Conservation (phyloP, 2,329 filamentous ascomycete genomes). For the Phaeosphaeriaceae sp. region DNA sequence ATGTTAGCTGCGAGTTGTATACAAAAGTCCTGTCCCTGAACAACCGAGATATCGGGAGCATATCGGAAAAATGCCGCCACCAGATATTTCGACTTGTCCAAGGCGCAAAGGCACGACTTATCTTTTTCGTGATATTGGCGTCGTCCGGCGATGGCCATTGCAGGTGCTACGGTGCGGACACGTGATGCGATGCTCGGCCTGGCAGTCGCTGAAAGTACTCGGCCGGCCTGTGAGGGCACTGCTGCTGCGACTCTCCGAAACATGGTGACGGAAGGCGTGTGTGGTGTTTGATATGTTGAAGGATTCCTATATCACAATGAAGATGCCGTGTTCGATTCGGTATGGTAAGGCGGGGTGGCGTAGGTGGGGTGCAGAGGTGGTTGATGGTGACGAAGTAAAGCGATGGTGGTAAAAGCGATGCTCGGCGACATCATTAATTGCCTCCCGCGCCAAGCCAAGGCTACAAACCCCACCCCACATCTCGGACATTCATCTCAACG, state of each 20-base stretch:
- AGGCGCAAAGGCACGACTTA: constrained; percentile 48
- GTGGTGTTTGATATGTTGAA: constrained; percentile 16
- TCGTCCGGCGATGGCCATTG: constrained; percentile 48
- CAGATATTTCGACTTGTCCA: constrained; percentile 1
- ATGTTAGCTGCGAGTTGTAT: constrained; percentile 48
- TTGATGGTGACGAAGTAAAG: constrained; percentile 29
- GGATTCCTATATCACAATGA: constrained; percentile 8
- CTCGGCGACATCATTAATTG: constrained; percentile 34
- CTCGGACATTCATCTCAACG: constrained; percentile 27
- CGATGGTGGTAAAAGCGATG: constrained; percentile 27
- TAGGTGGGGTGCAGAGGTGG: constrained; percentile 26
- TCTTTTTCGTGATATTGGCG: constrained; percentile 71
- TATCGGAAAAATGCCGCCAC: constrained; percentile 18
- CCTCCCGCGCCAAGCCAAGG: constrained; percentile 19
- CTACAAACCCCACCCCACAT: constrained; percentile 23
- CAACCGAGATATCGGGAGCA: constrained; percentile 8
- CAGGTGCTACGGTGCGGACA: constrained; percentile 53
- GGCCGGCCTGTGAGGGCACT: constrained; percentile 60
- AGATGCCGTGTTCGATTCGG: constrained; percentile 14
- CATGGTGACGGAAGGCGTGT: constrained; percentile 52
- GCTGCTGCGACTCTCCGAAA: constrained; percentile 63
- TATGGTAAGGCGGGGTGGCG: constrained; percentile 15
- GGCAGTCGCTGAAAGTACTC: constrained; percentile 56
- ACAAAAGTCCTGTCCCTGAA: constrained; percentile 2
- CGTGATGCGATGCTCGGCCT: constrained; percentile 57